Base-by-base conservation (phyloP, 1,139 yeast genomes). In the Hemisphaericaspora xylofermentans region DNA sequence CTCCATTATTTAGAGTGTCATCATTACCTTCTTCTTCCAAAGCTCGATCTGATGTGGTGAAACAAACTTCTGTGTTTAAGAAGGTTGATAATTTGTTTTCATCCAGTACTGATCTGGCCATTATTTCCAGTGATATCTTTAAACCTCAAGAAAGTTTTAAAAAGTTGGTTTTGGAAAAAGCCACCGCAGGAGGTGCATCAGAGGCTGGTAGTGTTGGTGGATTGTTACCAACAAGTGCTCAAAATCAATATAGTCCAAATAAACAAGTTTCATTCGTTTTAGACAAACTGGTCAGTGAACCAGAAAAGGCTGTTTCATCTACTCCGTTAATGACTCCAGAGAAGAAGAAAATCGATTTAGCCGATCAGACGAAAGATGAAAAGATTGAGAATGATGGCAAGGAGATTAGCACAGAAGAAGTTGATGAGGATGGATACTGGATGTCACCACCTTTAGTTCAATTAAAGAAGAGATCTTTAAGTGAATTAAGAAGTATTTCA, bases 351-450 rank as follows among this genome's bases (percentile, higher is more conserved):
- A 12, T 9, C 13, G 29, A 3, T n/a, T 4, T 13, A 3, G 29
- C 29, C 29, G 29, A 26, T 13, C 27, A 8, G 10, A 19, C 5
- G 22, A n/a, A 9, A 4, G 13, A 5, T 8, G 13, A 8, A 8
- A n/a, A 24, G n/a, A 12, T 5, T 9, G 27, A 9, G 13, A 24
- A 24, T 24, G 27, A n/a, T 24, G 4, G n/a, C 27, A 8, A 24
- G 13, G 6, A 8, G 6, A 24, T 9, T 24, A 24, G 24, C 9
- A 9, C 6, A 21, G 9, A 74, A 36, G 84, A 80, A 24, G 55
- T 60, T 12, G 71, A 70, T 40, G 71, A 61, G 17, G 79, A 84
- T 36, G 96, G 93, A 2, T 94, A 91, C 63, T 93, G 95, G 89
- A 83, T 84, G 38, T 78, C 87, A 2, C 98, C 98, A 17, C 69